phyloP scores from a whole-genome alignment of 176 grass and related monocot species.

The Poa pratensis region DNA sequence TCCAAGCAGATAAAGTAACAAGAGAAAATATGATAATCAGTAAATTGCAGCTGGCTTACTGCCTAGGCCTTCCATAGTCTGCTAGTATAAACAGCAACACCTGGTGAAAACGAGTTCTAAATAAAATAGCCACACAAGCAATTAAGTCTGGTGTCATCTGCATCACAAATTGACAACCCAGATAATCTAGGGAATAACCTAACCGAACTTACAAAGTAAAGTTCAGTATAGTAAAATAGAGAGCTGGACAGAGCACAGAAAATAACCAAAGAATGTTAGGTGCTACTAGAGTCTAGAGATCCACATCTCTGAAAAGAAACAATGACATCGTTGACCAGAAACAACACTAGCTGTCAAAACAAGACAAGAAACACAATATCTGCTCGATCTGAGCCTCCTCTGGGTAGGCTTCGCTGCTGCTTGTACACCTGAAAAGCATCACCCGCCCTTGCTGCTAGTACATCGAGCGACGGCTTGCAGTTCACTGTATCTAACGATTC shows the following conservation, averaged over 20 bases:
- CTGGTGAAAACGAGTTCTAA: neutral
- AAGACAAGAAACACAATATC: neutral
- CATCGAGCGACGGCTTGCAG: too few relatives aligned
- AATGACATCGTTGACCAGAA: neutral
- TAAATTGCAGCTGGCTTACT: neutral
- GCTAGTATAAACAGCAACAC: neutral
- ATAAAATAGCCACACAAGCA: too few relatives aligned
- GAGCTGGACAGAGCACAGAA: neutral
- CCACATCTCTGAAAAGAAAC: neutral
- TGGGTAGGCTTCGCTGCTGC: too few relatives aligned
- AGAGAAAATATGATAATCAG: conserved; percentile 1
- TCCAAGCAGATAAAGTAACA: conserved; percentile 10
- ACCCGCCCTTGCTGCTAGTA: too few relatives aligned
- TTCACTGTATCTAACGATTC: too few relatives aligned
- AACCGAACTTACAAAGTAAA: neutral
- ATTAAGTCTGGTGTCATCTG: conserved; percentile 2
- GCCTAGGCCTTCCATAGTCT: neutral
- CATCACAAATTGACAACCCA: conserved; percentile 6
- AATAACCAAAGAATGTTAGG: neutral
- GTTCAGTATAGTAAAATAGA: too few relatives aligned
- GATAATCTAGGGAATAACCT: neutral
- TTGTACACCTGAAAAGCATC: too few relatives aligned
- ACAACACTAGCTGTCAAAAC: neutral
- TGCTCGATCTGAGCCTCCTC: too few relatives aligned
- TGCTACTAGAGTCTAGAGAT: too few relatives aligned